phyloP scores from a whole-genome alignment of 179 eudicot genomes.

The Heliamphora pulchella region DNA sequence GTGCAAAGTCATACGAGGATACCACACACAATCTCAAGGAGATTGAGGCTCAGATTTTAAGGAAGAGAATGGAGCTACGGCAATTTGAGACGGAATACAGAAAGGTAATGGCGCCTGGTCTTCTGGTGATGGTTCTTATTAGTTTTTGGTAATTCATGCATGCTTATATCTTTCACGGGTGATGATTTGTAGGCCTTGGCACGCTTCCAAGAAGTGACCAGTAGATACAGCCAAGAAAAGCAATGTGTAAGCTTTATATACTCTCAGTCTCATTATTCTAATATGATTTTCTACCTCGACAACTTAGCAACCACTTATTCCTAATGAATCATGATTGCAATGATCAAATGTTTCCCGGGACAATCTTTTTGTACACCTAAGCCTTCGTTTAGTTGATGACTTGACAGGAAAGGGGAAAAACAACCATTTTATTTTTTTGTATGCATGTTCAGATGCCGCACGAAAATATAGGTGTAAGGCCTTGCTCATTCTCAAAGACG shows the following conservation, averaged over 20 bases:
- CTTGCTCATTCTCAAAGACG: no score
- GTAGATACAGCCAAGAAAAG: conserved; percentile 89
- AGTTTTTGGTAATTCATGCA: background rate
- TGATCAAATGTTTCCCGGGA: no score
- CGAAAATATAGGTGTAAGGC: no score
- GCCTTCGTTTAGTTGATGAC: no score
- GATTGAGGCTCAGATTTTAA: conserved; percentile 80
- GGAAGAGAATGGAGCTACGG: conserved; percentile 87
- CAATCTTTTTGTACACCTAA: no score
- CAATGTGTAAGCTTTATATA: conserved; percentile 59
- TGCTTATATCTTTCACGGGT: background rate
- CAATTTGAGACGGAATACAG: conserved; percentile 96
- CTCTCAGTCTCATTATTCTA: background rate
- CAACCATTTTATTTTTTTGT: no score
- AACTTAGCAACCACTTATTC: no score
- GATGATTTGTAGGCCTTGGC: conserved; percentile 70
- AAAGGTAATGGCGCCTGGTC: conserved; percentile 38
- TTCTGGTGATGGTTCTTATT: background rate
- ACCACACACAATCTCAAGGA: conserved; percentile 80
- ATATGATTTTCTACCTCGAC: no score
- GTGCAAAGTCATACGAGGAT: conserved; percentile 77
- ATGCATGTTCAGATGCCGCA: no score
- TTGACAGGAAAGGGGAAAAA: no score
- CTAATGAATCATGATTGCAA: no score
- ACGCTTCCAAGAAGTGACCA: conserved; percentile 92